Percentiles rank a stretch among this genome's conserved stretches.
phyloP scores from a whole-genome alignment of 2,329 filamentous ascomycete genomes.

The Penicillium sp. region DNA sequence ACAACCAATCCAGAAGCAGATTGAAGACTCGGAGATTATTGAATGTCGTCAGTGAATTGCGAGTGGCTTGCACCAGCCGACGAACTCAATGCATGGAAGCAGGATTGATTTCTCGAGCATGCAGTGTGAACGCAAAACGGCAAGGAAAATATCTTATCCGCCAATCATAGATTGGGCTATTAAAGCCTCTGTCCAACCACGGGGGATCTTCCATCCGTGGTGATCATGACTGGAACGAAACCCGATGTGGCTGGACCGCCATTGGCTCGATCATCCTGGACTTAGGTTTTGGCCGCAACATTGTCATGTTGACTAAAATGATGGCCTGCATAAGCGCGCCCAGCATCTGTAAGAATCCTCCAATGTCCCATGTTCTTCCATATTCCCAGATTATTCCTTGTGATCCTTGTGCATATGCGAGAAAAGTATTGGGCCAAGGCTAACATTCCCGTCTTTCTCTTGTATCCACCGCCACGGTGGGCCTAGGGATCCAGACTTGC shows the following conservation, averaged over 20 bases:
- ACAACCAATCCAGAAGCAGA: neutral
- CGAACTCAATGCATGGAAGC: slow-evolving; percentile 4
- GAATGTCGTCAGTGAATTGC: neutral
- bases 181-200: slow-evolving; percentile 3
- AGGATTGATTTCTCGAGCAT: neutral
- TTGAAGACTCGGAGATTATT: neutral
- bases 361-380: neutral
- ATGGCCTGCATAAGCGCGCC: slow-evolving; percentile 22
- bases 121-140: neutral
- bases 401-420: neutral
- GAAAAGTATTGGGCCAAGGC: neutral
- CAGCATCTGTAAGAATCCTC: slow-evolving; percentile 8
- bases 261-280: slow-evolving; percentile 11
- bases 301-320: slow-evolving; percentile 5
- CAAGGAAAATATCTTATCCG: slow-evolving; percentile 13
- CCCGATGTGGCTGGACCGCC: neutral
- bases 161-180: slow-evolving; percentile 7
- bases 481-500: neutral
- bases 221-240: slow-evolving; percentile 6
- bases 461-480: neutral
- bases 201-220: neutral
- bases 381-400: neutral
- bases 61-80: neutral
- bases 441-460: neutral
- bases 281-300: slow-evolving; percentile 16